These are phyloP conservation scores for Heliamphora exappendiculata DNA, from an alignment of 148 eudicot species.

Conservation along the genomic window DNA sequence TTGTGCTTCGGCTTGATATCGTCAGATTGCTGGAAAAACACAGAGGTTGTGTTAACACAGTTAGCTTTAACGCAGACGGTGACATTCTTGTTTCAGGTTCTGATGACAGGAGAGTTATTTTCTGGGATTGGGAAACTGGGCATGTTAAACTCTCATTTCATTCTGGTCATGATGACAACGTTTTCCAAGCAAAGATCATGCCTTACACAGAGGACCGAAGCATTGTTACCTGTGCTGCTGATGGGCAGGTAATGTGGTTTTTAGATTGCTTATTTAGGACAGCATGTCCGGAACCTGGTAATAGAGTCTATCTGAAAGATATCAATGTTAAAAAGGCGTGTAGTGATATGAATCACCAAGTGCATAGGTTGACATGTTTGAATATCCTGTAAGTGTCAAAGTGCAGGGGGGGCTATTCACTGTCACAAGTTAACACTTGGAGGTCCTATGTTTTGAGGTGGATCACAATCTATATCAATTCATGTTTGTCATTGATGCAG, in stretches of 20 bases:
- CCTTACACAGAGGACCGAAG: conserved; percentile 66
- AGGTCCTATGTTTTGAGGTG: background rate
- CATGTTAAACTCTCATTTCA: conserved; percentile 51
- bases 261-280: background rate
- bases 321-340: background rate
- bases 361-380: background rate
- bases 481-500: background rate
- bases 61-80: conserved; percentile 73
- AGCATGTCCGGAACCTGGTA: background rate
- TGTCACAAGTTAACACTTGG: background rate
- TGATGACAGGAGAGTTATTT: conserved; percentile 70
- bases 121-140: conserved; percentile 95
- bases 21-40: conserved; percentile 64
- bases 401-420: background rate
- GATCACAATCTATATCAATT: background rate
- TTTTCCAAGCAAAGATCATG: conserved; percentile 93
- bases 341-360: background rate
- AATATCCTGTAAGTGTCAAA: background rate
- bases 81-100: conserved; percentile 84
- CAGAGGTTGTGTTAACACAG: conserved; percentile 89
- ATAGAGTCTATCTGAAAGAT: background rate
- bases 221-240: conserved; percentile 94
- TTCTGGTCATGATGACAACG: conserved; percentile 72
- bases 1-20: conserved; percentile 69
- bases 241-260: conserved; percentile 67